Evolutionary conservation across 257 asterid genomes (phyloP).

Genomic region (Asclepias syriaca): DNA sequence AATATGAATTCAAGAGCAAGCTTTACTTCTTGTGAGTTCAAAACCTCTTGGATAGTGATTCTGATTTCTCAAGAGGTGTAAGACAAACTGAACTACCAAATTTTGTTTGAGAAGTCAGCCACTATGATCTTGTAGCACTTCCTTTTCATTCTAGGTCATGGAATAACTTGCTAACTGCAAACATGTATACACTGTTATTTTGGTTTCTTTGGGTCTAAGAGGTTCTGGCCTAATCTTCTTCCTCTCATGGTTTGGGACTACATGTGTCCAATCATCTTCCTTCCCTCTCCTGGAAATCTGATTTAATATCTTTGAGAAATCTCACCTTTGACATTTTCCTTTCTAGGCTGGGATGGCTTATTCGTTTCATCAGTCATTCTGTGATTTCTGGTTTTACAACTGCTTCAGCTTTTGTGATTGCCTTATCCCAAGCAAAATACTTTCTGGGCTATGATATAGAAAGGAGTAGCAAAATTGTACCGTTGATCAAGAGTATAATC

Average conservation of each 20-base stretch:
- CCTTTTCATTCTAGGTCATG: background rate
- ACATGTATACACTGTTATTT: background rate
- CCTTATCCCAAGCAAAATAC: slow-evolving; percentile 91
- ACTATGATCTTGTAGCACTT: background rate
- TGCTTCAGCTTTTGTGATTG: slow-evolving; percentile 98
- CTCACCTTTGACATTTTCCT: slow-evolving; percentile 25
- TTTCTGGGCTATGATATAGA: slow-evolving; percentile 92
- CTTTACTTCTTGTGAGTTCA: background rate
- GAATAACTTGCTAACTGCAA: background rate
- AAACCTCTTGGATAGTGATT: background rate
- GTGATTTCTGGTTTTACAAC: slow-evolving; percentile 99
- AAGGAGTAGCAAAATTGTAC: slow-evolving; percentile 93
- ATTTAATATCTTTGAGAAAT: slow-evolving; percentile 1
- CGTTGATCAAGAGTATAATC: slow-evolving; percentile 75
- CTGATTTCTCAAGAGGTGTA: slow-evolving; percentile 6
- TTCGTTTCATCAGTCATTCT: slow-evolving; percentile 98
- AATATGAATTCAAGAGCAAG: background rate
- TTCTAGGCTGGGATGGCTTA: slow-evolving; percentile 97
- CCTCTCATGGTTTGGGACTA: background rate
- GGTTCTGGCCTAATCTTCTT: background rate
- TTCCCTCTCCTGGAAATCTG: background rate
- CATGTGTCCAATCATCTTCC: slow-evolving; percentile 7
- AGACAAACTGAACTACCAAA: background rate
- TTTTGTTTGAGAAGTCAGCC: background rate
- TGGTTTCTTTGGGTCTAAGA: background rate